Evolutionary conservation across 2,329 filamentous ascomycete species (phyloP).

Genomic region (Verticillium nubilum): DNA sequence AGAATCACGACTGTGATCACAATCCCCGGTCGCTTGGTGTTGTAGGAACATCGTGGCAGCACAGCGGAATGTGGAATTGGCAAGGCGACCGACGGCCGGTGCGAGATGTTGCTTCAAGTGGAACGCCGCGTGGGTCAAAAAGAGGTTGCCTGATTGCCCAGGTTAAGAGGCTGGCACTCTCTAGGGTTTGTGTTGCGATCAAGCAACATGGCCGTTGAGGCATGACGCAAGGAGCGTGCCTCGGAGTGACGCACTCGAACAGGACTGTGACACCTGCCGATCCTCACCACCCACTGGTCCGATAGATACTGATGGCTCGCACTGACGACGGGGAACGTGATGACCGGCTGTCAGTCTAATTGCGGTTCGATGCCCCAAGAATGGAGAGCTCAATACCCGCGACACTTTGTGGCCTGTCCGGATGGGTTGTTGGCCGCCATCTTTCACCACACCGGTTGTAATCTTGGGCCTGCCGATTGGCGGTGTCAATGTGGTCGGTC

Average conservation of each 20-base stretch:
- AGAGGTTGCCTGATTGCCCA: not conserved
- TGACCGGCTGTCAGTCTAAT: not conserved
- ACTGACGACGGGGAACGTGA: not conserved
- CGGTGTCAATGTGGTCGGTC: not conserved
- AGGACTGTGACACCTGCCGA: not conserved
- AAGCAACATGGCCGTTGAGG: not conserved
- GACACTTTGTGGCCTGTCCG: not conserved
- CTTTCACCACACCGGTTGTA: not conserved
- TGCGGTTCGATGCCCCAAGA: not conserved
- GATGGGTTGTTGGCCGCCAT: not conserved
- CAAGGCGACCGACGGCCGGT: not conserved
- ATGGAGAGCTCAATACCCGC: not conserved
- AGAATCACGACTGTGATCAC: not conserved
- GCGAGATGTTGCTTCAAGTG: not conserved
- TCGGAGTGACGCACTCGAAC: not conserved
- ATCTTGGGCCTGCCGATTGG: not conserved
- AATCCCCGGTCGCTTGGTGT: not conserved
- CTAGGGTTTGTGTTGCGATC: not conserved
- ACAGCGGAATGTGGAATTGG: not conserved
- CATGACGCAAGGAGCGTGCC: not conserved
- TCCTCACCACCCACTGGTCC: not conserved
- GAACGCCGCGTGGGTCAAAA: not conserved
- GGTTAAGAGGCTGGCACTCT: not conserved
- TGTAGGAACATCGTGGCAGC: not conserved
- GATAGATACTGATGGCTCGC: not conserved